Conservation (phyloP, 1,284 basidiomycete genomes). For the Grifola frondosa region DNA sequence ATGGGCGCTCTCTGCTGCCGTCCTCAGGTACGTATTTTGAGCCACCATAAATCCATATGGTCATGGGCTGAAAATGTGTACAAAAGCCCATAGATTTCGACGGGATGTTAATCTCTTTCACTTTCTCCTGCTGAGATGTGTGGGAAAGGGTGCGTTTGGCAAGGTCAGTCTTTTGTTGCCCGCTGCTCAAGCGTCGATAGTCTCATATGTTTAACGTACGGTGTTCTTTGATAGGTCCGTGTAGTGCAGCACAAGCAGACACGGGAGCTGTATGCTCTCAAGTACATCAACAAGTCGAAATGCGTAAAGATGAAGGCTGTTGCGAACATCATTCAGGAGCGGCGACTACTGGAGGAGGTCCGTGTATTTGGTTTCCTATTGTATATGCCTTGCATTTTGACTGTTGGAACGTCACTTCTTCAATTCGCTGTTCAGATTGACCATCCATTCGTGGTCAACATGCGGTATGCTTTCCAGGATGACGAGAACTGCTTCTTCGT, state of each 20-base stretch:
- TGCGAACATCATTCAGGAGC: slow-evolving; percentile 95
- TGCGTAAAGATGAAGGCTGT: slow-evolving; percentile 98
- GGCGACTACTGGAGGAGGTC: slow-evolving; percentile 89
- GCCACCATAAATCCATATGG: too few relatives aligned
- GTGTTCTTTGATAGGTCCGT: slow-evolving; percentile 76
- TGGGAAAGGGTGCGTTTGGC: slow-evolving; percentile 98
- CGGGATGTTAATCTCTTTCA: slow-evolving; percentile 97
- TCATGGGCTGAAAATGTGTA: too few relatives aligned
- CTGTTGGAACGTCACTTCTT: background rate
- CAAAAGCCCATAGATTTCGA: slow-evolving; percentile 97
- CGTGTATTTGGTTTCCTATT: slow-evolving; percentile 12
- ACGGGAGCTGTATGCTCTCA: slow-evolving; percentile 92
- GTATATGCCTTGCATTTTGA: background rate
- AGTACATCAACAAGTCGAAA: slow-evolving; percentile 98
- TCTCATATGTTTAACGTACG: background rate
- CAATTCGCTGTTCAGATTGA: slow-evolving; percentile 65
- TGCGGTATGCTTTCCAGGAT: slow-evolving; percentile 98
- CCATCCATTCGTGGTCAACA: slow-evolving; percentile 94
- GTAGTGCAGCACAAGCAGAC: slow-evolving; percentile 99
- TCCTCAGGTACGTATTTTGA: slow-evolving; percentile 59
- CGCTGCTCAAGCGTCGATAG: background rate
- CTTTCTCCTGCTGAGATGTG: slow-evolving; percentile 90
- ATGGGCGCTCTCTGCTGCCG: slow-evolving; percentile 88
- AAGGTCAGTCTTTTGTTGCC: slow-evolving; percentile 59
- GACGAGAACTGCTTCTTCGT: slow-evolving; percentile 99